Evolutionary conservation across 345 rosid genomes (phyloP).

Genomic region (Hibiscus mutabilis): DNA sequence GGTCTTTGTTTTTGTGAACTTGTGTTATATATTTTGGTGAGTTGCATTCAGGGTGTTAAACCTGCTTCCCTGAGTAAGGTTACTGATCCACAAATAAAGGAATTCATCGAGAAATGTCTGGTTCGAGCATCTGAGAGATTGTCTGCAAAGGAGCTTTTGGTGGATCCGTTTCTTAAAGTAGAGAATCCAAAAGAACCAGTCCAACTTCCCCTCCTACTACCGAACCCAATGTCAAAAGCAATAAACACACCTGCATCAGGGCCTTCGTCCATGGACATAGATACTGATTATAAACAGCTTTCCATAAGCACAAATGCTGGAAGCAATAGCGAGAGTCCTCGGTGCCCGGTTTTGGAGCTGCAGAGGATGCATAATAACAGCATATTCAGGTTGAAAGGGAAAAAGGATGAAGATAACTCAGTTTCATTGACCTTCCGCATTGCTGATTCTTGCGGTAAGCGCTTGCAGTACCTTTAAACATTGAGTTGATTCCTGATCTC

Average conservation of each 20-base stretch:
- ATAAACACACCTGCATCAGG: constrained; percentile 19
- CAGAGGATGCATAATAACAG: constrained; percentile 38
- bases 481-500: not conserved
- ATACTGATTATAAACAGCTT: constrained; percentile 39
- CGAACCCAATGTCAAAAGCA: constrained; percentile 24
- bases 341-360: constrained; percentile 33
- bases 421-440: constrained; percentile 52
- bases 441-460: constrained; percentile 44
- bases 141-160: constrained; percentile 57
- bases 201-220: constrained; percentile 19
- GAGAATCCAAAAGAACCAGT: constrained; percentile 34
- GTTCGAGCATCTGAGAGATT: constrained; percentile 53
- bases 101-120: constrained; percentile 57
- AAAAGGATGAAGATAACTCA: constrained; percentile 39
- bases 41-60: constrained; percentile 46
- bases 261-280: constrained; percentile 52
- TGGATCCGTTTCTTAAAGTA: constrained; percentile 42
- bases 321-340: constrained; percentile 35
- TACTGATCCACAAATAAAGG: constrained; percentile 41
- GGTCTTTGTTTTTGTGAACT: constrained; percentile 10
- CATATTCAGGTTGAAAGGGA: constrained; percentile 46
- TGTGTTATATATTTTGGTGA: not conserved
- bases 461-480: not conserved
- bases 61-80: constrained; percentile 60
- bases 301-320: constrained; percentile 32